Base-by-base conservation (phyloP, 176 grass and related monocot genomes). In the Neostapfia colusana region DNA sequence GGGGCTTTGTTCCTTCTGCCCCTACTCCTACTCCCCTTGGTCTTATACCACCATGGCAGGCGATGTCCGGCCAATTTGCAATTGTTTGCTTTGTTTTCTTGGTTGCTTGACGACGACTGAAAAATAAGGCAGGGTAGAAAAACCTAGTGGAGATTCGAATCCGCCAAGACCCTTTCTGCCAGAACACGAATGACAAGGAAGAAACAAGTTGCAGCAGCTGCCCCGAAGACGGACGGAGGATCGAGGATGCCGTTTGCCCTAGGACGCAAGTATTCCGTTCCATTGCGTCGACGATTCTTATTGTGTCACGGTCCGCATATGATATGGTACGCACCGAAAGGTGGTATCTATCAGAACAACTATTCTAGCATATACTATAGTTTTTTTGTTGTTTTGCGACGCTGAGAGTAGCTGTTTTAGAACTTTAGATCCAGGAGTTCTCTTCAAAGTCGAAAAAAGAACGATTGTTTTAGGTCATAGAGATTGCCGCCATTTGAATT, bases 1-100 rank as follows among this genome's bases (percentile, higher is more conserved):
- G 75, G 15, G 31, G 31, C 31, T 65, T 64, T n/a, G n/a, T 84
- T 72, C 84, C 76, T 84, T 39, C 65, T 43, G 76, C 46, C 55
- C 6, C 4, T 5, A 45, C 64, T 12, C 6, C 4, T 5, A 45
- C 64, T 12, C 65, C 63, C 76, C 38, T 70, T 56, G 81, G 86
- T 80, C 76, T 80, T 84, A 88, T 76, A 70, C 48, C 80, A 44
- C 34, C 69, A 63, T 24, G n/a, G 74, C 60, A 83, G 50, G 74
- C 51, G 62, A 65, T 71, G 79, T 51, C 61, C 43, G 34, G 72
- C 69, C 80, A 68, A 73, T 20, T 74, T 66, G 81, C 65, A 13
- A 58, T 50, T 50, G 61, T 37, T 78, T 67, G 50, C 27, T 13
- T 34, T 55, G 43, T 20, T 68, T 76, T 76, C 27, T 69, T 20